Evolutionary conservation across 495 filamentous ascomycete genomes (phyloP).

Genomic region (Venustampulla echinocandica): DNA sequence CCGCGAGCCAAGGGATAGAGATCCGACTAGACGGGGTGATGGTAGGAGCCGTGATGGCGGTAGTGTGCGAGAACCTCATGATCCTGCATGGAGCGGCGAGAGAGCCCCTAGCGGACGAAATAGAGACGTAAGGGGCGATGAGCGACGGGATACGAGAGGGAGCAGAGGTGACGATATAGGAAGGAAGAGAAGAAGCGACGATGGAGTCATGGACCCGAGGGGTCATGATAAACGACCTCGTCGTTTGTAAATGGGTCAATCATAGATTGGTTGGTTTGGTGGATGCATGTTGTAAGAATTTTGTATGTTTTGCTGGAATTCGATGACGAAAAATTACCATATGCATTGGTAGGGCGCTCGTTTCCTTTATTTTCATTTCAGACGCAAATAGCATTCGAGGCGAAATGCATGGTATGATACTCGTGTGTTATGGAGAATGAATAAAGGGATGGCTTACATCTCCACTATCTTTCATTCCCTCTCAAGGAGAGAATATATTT

Average conservation of each 20-base stretch:
- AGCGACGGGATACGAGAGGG: conserved; percentile 15
- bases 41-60: conserved; percentile 16
- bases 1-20: conserved; percentile 22
- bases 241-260: neutral
- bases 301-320: neutral
- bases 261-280: neutral
- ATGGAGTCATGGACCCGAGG: conserved; percentile 19
- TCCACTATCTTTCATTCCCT: too few species aligned
- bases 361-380: too few species aligned
- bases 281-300: neutral
- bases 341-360: neutral
- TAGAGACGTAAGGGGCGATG: conserved; percentile 14
- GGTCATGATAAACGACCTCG: conserved; percentile 25
- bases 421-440: too few species aligned
- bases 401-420: too few species aligned
- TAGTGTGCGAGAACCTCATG: conserved; percentile 11
- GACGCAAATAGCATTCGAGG: too few species aligned
- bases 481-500: too few species aligned
- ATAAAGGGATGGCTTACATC: too few species aligned
- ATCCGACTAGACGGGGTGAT: conserved; percentile 9
- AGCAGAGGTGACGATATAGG: conserved; percentile 14
- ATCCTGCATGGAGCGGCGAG: conserved; percentile 9
- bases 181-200: conserved; percentile 31
- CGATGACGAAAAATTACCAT: neutral
- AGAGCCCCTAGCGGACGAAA: conserved; percentile 7